Evolutionary conservation across 192 early-diverging fungal species (phyloP).

Genomic region (Backusella tarrabulga): DNA sequence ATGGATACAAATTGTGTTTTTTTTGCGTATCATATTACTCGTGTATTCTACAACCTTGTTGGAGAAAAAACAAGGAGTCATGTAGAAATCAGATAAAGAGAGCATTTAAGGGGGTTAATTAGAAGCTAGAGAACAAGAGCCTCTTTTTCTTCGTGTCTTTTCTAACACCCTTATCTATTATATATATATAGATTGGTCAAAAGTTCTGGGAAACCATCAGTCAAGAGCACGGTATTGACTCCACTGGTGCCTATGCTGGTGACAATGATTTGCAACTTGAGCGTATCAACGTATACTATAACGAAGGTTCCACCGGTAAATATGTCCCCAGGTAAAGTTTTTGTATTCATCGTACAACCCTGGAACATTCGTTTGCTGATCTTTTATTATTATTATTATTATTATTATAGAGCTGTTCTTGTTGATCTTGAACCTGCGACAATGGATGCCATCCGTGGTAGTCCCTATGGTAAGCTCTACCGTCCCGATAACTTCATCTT

Average conservation of each 20-base stretch:
- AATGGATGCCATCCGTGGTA: slow-evolving; percentile 85
- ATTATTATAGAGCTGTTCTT: slow-evolving; percentile 80
- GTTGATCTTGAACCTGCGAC: slow-evolving; percentile 98
- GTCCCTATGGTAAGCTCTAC: slow-evolving; percentile 85
- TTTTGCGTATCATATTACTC: neutral
- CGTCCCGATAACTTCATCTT: slow-evolving; percentile 97
- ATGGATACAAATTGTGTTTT: neutral
- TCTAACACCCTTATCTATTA: neutral
- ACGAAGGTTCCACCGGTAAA: slow-evolving; percentile 60
- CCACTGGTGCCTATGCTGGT: slow-evolving; percentile 55
- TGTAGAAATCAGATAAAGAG: neutral
- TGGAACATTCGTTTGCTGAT: neutral
- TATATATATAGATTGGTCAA: slow-evolving; percentile 60
- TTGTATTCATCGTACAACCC: neutral
- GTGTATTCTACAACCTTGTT: neutral
- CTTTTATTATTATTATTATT: neutral
- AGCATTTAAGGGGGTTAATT: neutral
- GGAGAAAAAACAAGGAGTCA: neutral
- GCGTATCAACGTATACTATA: slow-evolving; percentile 82
- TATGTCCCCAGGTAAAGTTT: slow-evolving; percentile 65
- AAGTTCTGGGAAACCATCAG: slow-evolving; percentile 88
- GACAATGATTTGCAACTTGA: slow-evolving; percentile 67
- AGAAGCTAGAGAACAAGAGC: neutral
- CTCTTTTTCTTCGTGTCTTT: neutral
- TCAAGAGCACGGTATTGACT: slow-evolving; percentile 77